Percentiles rank a stretch among this genome's conserved stretches.
Conservation (phyloP, 2,329 filamentous ascomycete species). For the Dactylella cylindrospora region DNA sequence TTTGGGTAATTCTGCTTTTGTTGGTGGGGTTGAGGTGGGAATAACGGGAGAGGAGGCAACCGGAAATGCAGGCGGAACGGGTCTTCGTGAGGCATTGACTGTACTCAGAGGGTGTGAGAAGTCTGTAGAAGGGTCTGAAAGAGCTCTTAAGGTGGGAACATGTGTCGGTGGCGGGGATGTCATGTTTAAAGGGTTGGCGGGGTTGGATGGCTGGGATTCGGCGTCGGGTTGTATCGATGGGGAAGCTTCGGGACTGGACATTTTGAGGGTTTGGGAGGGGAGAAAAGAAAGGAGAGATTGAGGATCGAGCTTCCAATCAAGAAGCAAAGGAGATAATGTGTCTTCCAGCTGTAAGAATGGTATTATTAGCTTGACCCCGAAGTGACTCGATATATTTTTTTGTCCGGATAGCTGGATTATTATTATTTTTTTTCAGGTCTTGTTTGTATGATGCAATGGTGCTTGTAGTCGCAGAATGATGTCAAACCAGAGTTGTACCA, state of each 20-base stretch:
- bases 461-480: constrained; percentile 29
- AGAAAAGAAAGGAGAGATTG: not conserved
- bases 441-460: constrained; percentile 40
- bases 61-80: constrained; percentile 54
- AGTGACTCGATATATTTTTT: too few relatives aligned
- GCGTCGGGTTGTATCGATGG: constrained; percentile 18
- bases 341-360: too few relatives aligned
- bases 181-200: constrained; percentile 1
- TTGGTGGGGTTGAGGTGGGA: constrained; percentile 51
- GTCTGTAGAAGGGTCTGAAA: constrained; percentile 22
- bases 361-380: too few relatives aligned
- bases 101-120: constrained; percentile 42
- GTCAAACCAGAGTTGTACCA: constrained; percentile 42
- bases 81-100: constrained; percentile 60
- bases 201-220: not conserved
- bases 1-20: constrained; percentile 31
- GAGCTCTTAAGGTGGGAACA: constrained; percentile 17
- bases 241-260: constrained; percentile 17
- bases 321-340: constrained; percentile 3
- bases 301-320: not conserved
- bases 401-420: too few relatives aligned
- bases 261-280: constrained; percentile 1
- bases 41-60: constrained; percentile 56
- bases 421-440: too few relatives aligned
- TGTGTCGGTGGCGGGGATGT: too few relatives aligned